These are phyloP conservation scores for Aspergillus felis DNA, from an alignment of 2,329 filamentous ascomycete species.

Conservation along the genomic window DNA sequence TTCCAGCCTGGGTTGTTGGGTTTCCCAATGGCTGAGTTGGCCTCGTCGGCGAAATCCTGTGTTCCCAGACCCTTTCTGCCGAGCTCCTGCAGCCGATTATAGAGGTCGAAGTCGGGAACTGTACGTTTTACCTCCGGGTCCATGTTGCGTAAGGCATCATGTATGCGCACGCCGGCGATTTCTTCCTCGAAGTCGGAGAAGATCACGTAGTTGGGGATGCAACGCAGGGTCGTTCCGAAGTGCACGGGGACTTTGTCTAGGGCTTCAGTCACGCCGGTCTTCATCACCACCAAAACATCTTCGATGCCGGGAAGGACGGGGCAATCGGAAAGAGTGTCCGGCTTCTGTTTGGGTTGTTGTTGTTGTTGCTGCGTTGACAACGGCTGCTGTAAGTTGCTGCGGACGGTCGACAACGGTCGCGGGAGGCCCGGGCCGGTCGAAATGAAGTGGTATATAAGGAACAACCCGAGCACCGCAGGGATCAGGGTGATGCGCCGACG, in stretches of 20 bases:
- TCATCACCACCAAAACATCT: constrained; percentile 54
- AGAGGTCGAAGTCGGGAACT: constrained; percentile 50
- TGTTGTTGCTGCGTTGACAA: constrained; percentile 5
- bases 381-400: constrained; percentile 41
- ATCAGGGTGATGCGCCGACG: constrained; percentile 40
- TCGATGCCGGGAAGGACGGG: constrained; percentile 41
- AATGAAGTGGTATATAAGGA: constrained; percentile 57
- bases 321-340: constrained; percentile 16
- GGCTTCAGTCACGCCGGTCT: constrained; percentile 57
- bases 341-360: constrained; percentile 6
- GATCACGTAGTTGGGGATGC: constrained; percentile 53
- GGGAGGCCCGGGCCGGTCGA: constrained; percentile 58
- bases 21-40: constrained; percentile 37
- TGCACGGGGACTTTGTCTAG: constrained; percentile 53
- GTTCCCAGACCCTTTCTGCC: constrained; percentile 43
- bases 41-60: constrained; percentile 34
- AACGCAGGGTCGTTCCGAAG: constrained; percentile 52
- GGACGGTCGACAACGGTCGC: constrained; percentile 20
- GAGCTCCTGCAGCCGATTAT: constrained; percentile 44
- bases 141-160: constrained; percentile 49
- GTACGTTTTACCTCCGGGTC: constrained; percentile 34
- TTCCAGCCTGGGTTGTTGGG: constrained; percentile 49
- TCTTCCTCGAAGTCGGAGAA: constrained; percentile 57
- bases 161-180: constrained; percentile 47
- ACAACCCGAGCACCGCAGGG: constrained; percentile 54